phyloP scores from a whole-genome alignment of 768 basidiomycete species.

The Leccinum variicolor region DNA sequence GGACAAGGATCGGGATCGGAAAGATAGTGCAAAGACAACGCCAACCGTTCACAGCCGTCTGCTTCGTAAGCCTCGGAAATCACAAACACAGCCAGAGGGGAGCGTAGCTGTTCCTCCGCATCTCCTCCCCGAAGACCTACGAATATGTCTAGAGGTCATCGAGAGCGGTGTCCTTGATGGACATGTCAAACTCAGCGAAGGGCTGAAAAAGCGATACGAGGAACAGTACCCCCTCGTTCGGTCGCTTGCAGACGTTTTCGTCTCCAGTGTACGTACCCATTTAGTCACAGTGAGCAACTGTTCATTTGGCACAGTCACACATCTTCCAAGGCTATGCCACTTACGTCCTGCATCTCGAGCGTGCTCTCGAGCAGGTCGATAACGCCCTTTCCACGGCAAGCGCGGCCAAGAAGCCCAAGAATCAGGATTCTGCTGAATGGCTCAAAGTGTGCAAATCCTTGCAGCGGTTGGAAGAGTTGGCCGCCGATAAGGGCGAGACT shows the following conservation, averaged over 20 bases:
- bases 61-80: constrained; percentile 68
- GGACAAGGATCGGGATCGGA: constrained; percentile 47
- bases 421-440: constrained; percentile 78
- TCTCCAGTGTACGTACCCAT: constrained; percentile 71
- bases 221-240: constrained; percentile 94
- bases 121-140: constrained; percentile 83
- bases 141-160: constrained; percentile 81
- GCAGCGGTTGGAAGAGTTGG: constrained; percentile 74
- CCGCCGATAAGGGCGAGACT: constrained; percentile 86
- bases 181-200: constrained; percentile 81
- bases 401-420: constrained; percentile 72
- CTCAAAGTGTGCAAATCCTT: constrained; percentile 71
- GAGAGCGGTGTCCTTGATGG: constrained; percentile 86
- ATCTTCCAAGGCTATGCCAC: constrained; percentile 92
- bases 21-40: constrained; percentile 38
- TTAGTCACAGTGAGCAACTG: constrained; percentile 4
- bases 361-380: constrained; percentile 85
- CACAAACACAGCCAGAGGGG: constrained; percentile 47
- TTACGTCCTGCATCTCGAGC: constrained; percentile 92
- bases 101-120: constrained; percentile 62
- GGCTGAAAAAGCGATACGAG: constrained; percentile 86
- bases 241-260: constrained; percentile 93
- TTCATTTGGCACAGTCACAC: constrained; percentile 60
- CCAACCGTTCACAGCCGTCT: constrained; percentile 40
- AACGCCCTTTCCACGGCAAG: constrained; percentile 62